Evolutionary conservation across 2,329 filamentous ascomycete species (phyloP), one percentile per base, ranked within the genome.

Genomic region (Juglanconis sp.): DNA sequence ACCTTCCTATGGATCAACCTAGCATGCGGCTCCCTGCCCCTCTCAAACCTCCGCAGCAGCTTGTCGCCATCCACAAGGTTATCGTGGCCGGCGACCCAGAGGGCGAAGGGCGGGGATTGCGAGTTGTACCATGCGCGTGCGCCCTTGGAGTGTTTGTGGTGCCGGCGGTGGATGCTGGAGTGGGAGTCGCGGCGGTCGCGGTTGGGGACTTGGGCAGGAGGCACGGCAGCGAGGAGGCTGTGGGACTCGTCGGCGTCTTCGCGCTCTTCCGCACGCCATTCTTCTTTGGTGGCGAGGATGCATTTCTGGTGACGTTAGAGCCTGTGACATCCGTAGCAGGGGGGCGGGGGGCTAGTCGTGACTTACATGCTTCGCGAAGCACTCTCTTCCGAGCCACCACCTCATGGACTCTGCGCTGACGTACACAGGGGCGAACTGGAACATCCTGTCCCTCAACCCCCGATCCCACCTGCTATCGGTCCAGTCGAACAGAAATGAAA

Each of bases 401-500:
- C 91, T 82, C 91, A 97, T 96, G 61, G 87, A 89, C 75, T 97
- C 92, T 1, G 91, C 85, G 67, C 88, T 92, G 54, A 97, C 91
- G 68, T 96, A 96, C 0, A 96, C 91, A 1, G 94, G 94, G 0
- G 92, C 87, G 66, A 96, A 97, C 68, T 95, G 91, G 72, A 98
- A 97, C 83, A 96, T 89, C 47, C 94, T 87, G 70, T 91, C 78
- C 61, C 90, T 81, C 13, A 96, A 76, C 6, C 82, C 91, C 8
- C 87, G 84, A 64, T 97, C 94, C 94, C 94, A 97, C 7, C 91
- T 84, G 9, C 73, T 77, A 70, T 98, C 93, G 0, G 85, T 87
- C 93, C 94, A 98, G 70, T 88, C 83, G 72, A 98, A 97, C 1
- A 98, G 78, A 69, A 93, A 96, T 0, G 88, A 89, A 68, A 97